These are phyloP conservation scores for Alternaria novae-zelandiae DNA, from an alignment of 2,329 filamentous ascomycete species.

Conservation along the genomic window DNA sequence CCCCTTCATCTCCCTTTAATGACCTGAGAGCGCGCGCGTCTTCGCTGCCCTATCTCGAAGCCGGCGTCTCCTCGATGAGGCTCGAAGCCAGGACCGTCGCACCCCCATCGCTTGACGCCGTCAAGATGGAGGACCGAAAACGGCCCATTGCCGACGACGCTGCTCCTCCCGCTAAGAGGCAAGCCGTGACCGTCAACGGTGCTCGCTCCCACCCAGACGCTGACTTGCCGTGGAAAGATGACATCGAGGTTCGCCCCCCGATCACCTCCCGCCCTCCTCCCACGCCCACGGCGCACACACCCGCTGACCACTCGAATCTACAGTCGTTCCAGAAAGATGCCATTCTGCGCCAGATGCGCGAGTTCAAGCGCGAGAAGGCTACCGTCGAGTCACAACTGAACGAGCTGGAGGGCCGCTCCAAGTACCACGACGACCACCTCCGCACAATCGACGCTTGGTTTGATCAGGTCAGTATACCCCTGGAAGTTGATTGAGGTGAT, in stretches of 20 bases:
- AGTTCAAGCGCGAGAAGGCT: conserved; percentile 90
- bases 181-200: conserved; percentile 78
- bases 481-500: conserved; percentile 13
- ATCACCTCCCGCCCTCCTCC: conserved; percentile 23
- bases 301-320: conserved; percentile 40
- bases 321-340: conserved; percentile 95
- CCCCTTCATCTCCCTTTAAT: conserved; percentile 20
- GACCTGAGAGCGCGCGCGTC: conserved; percentile 28
- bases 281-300: conserved; percentile 30
- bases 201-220: conserved; percentile 68
- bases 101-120: conserved; percentile 78
- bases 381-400: conserved; percentile 81
- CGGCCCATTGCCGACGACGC: conserved; percentile 87
- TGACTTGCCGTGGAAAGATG: conserved; percentile 74
- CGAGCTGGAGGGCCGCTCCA: conserved; percentile 77
- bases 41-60: conserved; percentile 25
- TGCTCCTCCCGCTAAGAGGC: conserved; percentile 88
- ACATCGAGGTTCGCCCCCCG: conserved; percentile 71
- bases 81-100: conserved; percentile 75
- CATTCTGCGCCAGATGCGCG: conserved; percentile 95
- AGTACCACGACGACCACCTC: conserved; percentile 90
- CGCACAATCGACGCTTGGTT: conserved; percentile 93
- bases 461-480: conserved; percentile 72
- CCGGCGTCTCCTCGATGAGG: conserved; percentile 75
- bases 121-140: conserved; percentile 99